phyloP scores from a whole-genome alignment of 192 early-diverging fungal genomes.

The Umbelopsis vinacea region DNA sequence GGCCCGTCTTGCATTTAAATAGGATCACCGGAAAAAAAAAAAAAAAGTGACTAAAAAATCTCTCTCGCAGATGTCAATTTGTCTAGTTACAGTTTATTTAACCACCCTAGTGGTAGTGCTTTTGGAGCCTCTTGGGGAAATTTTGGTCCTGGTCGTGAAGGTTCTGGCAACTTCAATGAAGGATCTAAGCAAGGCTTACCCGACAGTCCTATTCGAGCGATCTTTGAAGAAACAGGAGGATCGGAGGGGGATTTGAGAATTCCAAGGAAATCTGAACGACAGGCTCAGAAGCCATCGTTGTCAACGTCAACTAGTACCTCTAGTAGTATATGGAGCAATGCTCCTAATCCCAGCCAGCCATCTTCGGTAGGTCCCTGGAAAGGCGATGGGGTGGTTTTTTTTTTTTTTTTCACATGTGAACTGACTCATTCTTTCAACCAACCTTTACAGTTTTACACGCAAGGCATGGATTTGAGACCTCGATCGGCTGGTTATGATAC shows the following conservation, averaged over 20 bases:
- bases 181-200: not conserved
- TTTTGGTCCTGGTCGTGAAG: not conserved
- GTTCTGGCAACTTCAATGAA: not conserved
- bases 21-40: not conserved
- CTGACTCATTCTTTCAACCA: too few relatives aligned
- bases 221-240: not conserved
- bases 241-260: not conserved
- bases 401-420: too few relatives aligned
- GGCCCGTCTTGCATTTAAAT: not conserved
- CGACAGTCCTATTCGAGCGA: not conserved
- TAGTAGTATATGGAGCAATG: constrained; percentile 14
- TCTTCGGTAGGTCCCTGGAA: too few relatives aligned
- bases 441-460: not conserved
- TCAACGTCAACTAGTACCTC: not conserved
- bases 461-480: not conserved
- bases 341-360: not conserved
- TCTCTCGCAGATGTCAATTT: not conserved
- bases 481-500: constrained; percentile 12
- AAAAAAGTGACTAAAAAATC: not conserved
- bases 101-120: constrained; percentile 13
- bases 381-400: too few relatives aligned
- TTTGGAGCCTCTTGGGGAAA: constrained; percentile 6
- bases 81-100: constrained; percentile 10
- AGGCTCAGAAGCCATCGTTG: not conserved
- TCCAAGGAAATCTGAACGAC: not conserved